Base-by-base conservation (phyloP, 2,329 filamentous ascomycete genomes). In the Trichophyton simii region DNA sequence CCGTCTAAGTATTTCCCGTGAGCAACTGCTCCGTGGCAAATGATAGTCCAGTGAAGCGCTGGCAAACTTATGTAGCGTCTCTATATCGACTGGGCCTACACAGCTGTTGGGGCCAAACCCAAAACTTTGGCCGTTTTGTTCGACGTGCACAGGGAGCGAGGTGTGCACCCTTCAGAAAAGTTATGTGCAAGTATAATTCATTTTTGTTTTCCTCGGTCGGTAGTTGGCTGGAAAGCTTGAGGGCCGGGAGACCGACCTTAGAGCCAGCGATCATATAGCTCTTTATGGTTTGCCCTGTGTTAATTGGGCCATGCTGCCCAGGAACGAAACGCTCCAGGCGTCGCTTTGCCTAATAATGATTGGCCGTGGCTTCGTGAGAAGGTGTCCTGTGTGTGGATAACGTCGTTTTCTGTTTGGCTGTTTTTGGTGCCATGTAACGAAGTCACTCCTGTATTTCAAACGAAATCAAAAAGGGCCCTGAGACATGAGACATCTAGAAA, bases 401-500 rank as follows among this genome's bases (percentile, higher is more conserved):
- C 22, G 15, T 54, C 34, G 41, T 3, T 34, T 55, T 55, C 31
- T 55, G 50, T 55, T 55, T 55, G 50, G 50, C 31, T 55, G 28
- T 55, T 55, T 55, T 55, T 55, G 28, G 31, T 55, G 50, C 8
- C 34, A 36, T 36, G 34, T 36, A 36, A 36, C 9, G 34, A 36
- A 42, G 55, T 58, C 7, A 58, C 34, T 41, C 41, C 34, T 34
- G 50, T 55, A 42, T 20, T 58, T 41, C 36, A 41, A 58, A 58
- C 55, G 41, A 58, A 44, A 58, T n/a, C 34, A 36, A 36, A 58
- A 58, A 34, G 22, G 15, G 55, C 38, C 41, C 36, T 58, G 55
- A 58, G 55, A 58, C 55, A 58, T 58, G 55, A 58, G 55, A 58
- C 55, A 58, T 58, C 36, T 18, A 42, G 55, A 58, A 58, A 58